phyloP scores from a whole-genome alignment of 345 rosid genomes.

The Kernera saxatilis region DNA sequence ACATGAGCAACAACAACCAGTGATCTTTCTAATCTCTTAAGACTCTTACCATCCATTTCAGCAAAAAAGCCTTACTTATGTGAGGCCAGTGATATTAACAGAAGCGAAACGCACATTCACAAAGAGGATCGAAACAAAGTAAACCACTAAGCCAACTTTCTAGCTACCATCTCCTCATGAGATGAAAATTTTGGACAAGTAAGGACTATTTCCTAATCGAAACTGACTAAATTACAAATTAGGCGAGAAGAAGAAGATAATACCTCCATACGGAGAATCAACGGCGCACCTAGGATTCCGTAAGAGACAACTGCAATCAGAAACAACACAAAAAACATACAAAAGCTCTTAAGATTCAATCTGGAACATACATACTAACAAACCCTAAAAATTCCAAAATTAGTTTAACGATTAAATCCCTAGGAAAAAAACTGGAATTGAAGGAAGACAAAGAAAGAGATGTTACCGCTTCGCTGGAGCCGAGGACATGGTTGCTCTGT shows the following conservation, averaged over 20 bases:
- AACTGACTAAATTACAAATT: not conserved
- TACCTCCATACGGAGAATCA: conserved; percentile 71
- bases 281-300: conserved; percentile 44
- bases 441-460: too few relatives aligned
- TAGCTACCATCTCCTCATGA: not conserved
- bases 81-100: not conserved
- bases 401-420: not conserved
- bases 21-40: not conserved
- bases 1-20: not conserved
- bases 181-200: not conserved
- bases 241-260: not conserved
- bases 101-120: not conserved
- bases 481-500: too few relatives aligned
- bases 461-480: too few relatives aligned
- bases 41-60: not conserved
- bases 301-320: conserved; percentile 25
- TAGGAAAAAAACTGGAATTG: too few relatives aligned
- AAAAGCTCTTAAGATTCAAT: not conserved
- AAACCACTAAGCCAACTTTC: not conserved
- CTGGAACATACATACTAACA: not conserved
- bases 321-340: not conserved
- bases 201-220: not conserved
- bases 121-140: too few relatives aligned
- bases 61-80: not conserved
- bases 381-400: not conserved